Evolutionary conservation across 176 grass and related monocot species (phyloP).

Genomic region (Phragmites australis): DNA sequence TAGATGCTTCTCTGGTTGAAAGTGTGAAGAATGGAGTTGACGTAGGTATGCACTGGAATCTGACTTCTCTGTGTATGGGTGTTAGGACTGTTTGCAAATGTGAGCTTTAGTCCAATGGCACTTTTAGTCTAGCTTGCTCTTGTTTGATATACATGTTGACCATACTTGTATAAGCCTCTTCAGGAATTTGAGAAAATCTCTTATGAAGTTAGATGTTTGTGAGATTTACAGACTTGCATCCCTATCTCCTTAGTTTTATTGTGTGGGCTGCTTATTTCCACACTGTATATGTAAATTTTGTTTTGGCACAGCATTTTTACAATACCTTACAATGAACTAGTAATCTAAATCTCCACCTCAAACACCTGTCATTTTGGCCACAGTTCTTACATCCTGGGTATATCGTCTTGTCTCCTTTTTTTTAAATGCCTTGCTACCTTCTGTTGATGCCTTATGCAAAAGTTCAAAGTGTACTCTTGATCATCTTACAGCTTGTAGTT

Average conservation of each 20-base stretch:
- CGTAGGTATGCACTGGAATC: constrained; percentile 59
- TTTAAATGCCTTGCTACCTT: neutral
- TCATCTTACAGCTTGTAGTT: neutral
- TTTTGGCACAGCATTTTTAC: neutral
- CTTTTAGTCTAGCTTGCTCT: neutral
- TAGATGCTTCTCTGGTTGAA: constrained; percentile 65
- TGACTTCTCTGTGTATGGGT: neutral
- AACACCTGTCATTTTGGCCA: neutral
- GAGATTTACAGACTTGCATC: neutral
- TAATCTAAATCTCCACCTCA: neutral
- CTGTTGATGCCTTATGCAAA: neutral
- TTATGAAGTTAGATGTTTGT: neutral
- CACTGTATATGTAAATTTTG: neutral
- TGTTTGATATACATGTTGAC: neutral
- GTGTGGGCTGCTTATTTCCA: neutral
- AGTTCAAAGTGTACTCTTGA: neutral
- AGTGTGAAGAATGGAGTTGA: constrained; percentile 65
- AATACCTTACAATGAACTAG: neutral
- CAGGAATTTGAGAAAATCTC: neutral
- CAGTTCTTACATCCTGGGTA: neutral
- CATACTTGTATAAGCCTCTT: neutral
- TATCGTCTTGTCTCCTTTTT: neutral
- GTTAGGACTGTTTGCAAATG: neutral
- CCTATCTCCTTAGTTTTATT: neutral
- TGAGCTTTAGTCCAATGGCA: neutral